Conservation (phyloP, 805 yeast genomes). For the Schizosaccharomyces japonicus region DNA sequence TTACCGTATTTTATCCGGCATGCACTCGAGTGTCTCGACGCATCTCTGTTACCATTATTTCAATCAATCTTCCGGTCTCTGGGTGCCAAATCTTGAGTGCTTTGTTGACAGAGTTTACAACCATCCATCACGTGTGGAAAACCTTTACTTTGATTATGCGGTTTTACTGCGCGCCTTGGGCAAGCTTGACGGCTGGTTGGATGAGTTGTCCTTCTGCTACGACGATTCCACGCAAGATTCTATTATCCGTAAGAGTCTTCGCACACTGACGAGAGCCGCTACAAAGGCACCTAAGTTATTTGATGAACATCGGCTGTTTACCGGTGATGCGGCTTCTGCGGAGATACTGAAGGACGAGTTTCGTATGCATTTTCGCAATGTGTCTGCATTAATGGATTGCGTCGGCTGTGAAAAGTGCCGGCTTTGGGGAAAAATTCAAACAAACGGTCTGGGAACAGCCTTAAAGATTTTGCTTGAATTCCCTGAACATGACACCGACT, state of each 20-base stretch:
- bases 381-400: conserved; percentile 86
- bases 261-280: background rate
- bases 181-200: conserved; percentile 33
- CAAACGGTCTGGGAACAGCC: conserved; percentile 94
- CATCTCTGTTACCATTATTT: conserved; percentile 71
- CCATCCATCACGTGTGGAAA: conserved; percentile 68
- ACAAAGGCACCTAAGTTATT: conserved; percentile 18
- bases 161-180: conserved; percentile 59
- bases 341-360: conserved; percentile 53
- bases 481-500: background rate
- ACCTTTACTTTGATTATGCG: conserved; percentile 80
- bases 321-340: conserved; percentile 7
- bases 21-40: conserved; percentile 87
- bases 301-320: conserved; percentile 27
- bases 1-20: conserved; percentile 66
- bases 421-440: conserved; percentile 93
- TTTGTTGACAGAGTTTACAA: conserved; percentile 81
- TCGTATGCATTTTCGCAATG: conserved; percentile 63
- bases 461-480: conserved; percentile 65
- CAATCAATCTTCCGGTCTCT: conserved; percentile 44
- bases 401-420: conserved; percentile 96
- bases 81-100: conserved; percentile 60
- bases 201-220: conserved; percentile 27
- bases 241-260: background rate
- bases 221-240: conserved; percentile 13